A percentile compares a stretch with the other conserved stretches of the same genome.
Conservation (phyloP, 2,329 filamentous ascomycete species). For the Cadophora malorum region DNA sequence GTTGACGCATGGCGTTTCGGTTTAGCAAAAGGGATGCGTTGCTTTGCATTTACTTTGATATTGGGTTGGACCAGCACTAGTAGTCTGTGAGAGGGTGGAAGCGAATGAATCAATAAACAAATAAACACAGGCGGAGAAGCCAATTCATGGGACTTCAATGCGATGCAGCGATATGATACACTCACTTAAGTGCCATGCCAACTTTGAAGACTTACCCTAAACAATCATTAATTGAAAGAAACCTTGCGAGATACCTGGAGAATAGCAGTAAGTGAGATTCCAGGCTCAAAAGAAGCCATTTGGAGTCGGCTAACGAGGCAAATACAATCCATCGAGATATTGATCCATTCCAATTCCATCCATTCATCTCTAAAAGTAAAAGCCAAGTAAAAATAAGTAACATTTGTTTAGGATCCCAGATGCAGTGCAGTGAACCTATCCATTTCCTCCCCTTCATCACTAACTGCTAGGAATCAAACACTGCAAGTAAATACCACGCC, state of each 20-base stretch:
- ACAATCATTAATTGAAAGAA: too few species aligned
- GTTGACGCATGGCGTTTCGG: slow-evolving; percentile 22
- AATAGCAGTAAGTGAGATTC: too few species aligned
- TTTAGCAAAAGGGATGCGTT: slow-evolving; percentile 12
- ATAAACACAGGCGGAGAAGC: not conserved
- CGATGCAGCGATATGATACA: too few species aligned
- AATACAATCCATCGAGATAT: not conserved
- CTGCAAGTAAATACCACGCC: slow-evolving; percentile 12
- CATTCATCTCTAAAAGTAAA: slow-evolving; percentile 17
- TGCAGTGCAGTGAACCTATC: not conserved
- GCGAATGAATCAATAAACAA: not conserved
- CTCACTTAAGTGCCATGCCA: too few species aligned
- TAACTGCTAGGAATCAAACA: not conserved
- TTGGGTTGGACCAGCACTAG: not conserved
- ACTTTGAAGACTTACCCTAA: too few species aligned
- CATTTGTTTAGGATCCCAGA: not conserved
- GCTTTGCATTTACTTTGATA: slow-evolving; percentile 6
- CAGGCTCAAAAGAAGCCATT: too few species aligned
- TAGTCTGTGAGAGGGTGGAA: not conserved
- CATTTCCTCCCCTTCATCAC: not conserved
- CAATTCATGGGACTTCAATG: not conserved
- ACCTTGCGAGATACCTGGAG: too few species aligned
- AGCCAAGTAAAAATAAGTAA: not conserved
- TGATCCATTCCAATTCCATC: too few species aligned
- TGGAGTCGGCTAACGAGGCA: not conserved